Evolutionary conservation across 306 rosid species (phyloP), one percentile per base, ranked within the genome.

Genomic region (Corylus avellana): DNA sequence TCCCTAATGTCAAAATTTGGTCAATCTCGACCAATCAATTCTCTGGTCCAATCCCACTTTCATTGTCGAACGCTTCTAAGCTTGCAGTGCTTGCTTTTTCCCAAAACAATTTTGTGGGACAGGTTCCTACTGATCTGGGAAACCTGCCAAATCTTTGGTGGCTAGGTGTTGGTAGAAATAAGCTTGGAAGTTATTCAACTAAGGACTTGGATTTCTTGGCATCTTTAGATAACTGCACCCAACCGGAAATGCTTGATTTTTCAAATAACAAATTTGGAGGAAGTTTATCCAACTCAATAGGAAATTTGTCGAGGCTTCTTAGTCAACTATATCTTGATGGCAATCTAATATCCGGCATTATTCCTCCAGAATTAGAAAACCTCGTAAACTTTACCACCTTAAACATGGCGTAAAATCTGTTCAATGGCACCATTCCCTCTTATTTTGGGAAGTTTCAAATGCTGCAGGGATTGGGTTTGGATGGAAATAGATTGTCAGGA

Each of bases 241-340:
- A 32, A n/a, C 29, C 84, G 55, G 12, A 0, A 2, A 0, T 2
- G 86, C 1, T n/a, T 5, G 49, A 46, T 35, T 39, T 89, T 1
- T 1, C 51, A 1, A 0, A 0, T 0, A 88, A 88, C 64, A 82
- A 78, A 4, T 88, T 88, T 67, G 85, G 87, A 61, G 88, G 88
- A 35, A 50, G 13, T 44, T 75, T 88, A n/a, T 85, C 88, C 4
- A 59, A 72, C 0, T 54, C 69, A 1, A 11, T 80, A 14, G 84
- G 75, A 42, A 86, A 89, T 54, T 80, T 89, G 13, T 80, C 92
- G 66, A 46, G 1, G 49, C 73, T 7, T 0, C 0, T 0, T 9
- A 32, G 35, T 32, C 35, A 32, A 2, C 35, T 89, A 25, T 25
- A 32, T 37, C 50, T 78, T 11, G 69, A 35, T 0, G 3, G 0